Evolutionary conservation across 208 protist species (phyloP), one percentile per base, ranked within the genome.

Genomic region (Acanthamoeba rhysodes): DNA sequence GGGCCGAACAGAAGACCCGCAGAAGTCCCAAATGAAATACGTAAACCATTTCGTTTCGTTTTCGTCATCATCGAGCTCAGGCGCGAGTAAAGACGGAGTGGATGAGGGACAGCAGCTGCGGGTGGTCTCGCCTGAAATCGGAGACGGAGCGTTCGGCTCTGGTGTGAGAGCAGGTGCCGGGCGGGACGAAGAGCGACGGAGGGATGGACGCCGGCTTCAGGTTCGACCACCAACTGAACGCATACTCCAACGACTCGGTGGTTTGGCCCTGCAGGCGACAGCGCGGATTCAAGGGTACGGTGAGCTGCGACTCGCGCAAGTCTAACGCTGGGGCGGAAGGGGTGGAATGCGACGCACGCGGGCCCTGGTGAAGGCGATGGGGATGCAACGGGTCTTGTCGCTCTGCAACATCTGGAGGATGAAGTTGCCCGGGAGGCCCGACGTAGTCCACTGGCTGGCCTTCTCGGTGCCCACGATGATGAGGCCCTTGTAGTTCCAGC

Each of bases 351-450:
- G 29, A 53, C 41, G 34, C 29, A 82, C 74, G 20, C 5, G 32
- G 7, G 74, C 22, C 74, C 29, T 82, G 32, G 74, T 82, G 41
- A 82, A 82, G 41, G 74, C 41, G 8, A 82, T 45, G 12, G 74
- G 74, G 27, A 82, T 82, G 74, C 74, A 82, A 50, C 74, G 74
- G 18, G 34, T 53, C 41, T 29, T 45, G 74, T 82, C 74, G 41
- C 22, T 53, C 20, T n/a, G 37, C 41, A 53, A 12, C 20, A 82
- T 45, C 24, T 82, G 37, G 20, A 82, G 37, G 41, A 82, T 45
- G 74, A 82, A 55, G 74, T 82, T 82, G 74, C 37, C 70, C 70
- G 70, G 5, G 20, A 2, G 18, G 41, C 24, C 22, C 22, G n/a
- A 4, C 41, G 5, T 6, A 4, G 74, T 29, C 74, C 74, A 82